A percentile compares a stretch with the other conserved stretches of the same genome.
Evolutionary conservation across 2,329 filamentous ascomycete species (phyloP).

Genomic region (Xylaria sp.): DNA sequence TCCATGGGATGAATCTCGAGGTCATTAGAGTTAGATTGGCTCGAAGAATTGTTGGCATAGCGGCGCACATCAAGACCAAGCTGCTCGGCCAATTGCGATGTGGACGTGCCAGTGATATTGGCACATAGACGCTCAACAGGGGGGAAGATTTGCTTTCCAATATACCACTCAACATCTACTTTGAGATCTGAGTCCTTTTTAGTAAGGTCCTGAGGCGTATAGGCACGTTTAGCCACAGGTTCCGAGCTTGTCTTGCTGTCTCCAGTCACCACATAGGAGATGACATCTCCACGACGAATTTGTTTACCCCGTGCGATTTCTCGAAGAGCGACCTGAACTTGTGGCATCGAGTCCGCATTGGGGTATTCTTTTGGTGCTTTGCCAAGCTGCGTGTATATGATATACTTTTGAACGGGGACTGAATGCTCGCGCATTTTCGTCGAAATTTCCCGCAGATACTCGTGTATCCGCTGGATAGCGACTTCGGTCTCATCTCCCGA

Average conservation of each 20-base stretch:
- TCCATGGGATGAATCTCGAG: constrained; percentile 90
- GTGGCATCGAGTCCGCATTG: constrained; percentile 94
- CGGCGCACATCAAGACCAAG: constrained; percentile 90
- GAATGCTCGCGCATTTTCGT: constrained; percentile 84
- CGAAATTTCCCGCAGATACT: constrained; percentile 87
- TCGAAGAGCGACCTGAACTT: constrained; percentile 92
- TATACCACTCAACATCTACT: constrained; percentile 96
- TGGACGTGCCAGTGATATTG: constrained; percentile 92
- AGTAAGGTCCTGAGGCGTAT: constrained; percentile 84
- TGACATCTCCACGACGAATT: constrained; percentile 93
- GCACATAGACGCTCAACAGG: constrained; percentile 97
- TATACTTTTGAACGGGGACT: constrained; percentile 87
- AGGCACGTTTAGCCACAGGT: constrained; percentile 86
- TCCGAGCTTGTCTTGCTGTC: constrained; percentile 72
- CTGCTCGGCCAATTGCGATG: constrained; percentile 89
- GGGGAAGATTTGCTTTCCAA: constrained; percentile 97
- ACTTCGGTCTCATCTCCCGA: constrained; percentile 92
- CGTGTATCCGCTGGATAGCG: constrained; percentile 89
- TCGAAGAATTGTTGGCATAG: constrained; percentile 74
- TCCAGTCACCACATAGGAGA: constrained; percentile 92
- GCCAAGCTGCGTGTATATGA: constrained; percentile 96
- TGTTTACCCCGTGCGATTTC: constrained; percentile 88
- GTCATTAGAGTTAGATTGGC: constrained; percentile 61
- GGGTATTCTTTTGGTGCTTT: constrained; percentile 95
- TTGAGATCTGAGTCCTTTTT: constrained; percentile 79